Base-by-base conservation (phyloP, 169 alveolate species). In the Theileria orientalis region DNA sequence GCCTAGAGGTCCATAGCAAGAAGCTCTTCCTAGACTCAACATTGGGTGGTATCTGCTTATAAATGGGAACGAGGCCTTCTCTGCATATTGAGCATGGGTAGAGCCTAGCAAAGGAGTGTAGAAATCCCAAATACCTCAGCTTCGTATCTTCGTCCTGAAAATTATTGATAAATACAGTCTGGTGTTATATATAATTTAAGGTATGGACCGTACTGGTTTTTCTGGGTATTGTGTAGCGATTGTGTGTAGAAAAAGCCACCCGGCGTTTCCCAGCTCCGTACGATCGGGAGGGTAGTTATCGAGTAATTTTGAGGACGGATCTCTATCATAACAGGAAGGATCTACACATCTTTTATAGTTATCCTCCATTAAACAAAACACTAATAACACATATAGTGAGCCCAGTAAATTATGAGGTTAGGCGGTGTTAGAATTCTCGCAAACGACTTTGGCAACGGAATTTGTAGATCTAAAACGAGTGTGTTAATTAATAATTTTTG, bases 11-110 rank as follows among this genome's bases (percentile, higher is more conserved):
- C 92, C 94, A 92, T 11, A 89, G 52, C 5, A 90, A 63, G 40
- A 89, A 51, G 33, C 60, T 75, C 2, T 57, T 37, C 69, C 83
- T 57, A 32, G 83, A 75, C 0, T 83, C 51, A 7, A 86, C 64
- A 8, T 23, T 69, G 27, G 94, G 93, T 0, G 91, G 90, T n/a
- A 78, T 29, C 33, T 67, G 47, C 23, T 56, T 52, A 41, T 87
- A 76, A 40, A 89, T 86, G 6, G 84, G 83, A 19, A 77, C 66
- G 23, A 92, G 82, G 33, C 90, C 86, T 1, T 80, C 83, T 56
- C 93, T 83, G 74, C 96, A 92, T 1, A 92, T 77, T 51, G 77
- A 85, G 59, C 96, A 92, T 13, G 96, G 96, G 66, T 92, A 92
- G 3, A 88, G 61, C 51, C 63, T 72, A 11, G 95, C 82, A 63